Conservation (phyloP, 192 early-diverging fungal genomes). For the Funneliformis geosporum region DNA sequence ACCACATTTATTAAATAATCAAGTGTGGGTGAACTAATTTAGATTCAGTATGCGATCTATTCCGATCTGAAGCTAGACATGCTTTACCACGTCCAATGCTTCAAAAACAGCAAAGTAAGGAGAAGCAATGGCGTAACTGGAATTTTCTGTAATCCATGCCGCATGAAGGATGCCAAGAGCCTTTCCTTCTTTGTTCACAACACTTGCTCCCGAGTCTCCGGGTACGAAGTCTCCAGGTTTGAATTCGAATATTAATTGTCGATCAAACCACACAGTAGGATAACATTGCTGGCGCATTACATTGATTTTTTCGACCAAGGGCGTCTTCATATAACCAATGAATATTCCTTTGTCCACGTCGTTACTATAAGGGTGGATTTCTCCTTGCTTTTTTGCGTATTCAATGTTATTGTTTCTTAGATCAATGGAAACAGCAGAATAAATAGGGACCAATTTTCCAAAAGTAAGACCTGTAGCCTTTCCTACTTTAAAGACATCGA, state of each 20-base stretch:
- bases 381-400: neutral
- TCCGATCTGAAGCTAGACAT: no score
- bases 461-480: neutral
- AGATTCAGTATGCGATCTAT: no score
- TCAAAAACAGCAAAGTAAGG: slow-evolving; percentile 22
- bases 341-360: neutral
- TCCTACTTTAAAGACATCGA: slow-evolving; percentile 11
- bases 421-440: neutral
- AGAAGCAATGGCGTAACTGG: slow-evolving; percentile 7
- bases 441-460: slow-evolving; percentile 9
- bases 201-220: slow-evolving; percentile 16
- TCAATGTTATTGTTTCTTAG: neutral
- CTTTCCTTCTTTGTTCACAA: neutral
- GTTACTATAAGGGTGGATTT: neutral
- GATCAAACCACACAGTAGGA: neutral
- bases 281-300: slow-evolving; percentile 6
- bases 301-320: neutral
- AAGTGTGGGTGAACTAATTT: no score
- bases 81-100: slow-evolving; percentile 10
- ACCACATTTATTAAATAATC: no score
- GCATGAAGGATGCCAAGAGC: slow-evolving; percentile 17
- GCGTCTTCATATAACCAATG: neutral
- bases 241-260: neutral
- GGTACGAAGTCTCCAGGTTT: neutral
- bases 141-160: neutral